Evolutionary conservation across 257 asterid genomes (phyloP).

Genomic region (Penstemon davidsonii): DNA sequence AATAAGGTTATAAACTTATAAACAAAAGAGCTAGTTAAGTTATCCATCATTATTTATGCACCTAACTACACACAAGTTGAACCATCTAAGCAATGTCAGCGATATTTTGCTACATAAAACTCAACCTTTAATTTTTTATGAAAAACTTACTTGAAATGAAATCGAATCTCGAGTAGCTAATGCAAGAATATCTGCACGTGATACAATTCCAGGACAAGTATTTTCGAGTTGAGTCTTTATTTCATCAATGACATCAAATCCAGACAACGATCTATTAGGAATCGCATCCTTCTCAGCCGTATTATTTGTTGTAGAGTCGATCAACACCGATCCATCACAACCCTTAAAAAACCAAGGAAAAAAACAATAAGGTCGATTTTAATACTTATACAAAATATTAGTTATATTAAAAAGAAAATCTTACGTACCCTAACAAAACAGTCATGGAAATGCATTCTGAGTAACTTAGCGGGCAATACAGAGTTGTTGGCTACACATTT

Average conservation of each 20-base stretch:
- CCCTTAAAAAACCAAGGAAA: constrained; percentile 33
- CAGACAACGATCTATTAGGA: constrained; percentile 43
- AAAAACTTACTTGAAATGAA: constrained; percentile 36
- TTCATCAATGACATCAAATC: constrained; percentile 46
- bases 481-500: constrained; percentile 32
- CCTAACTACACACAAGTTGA: too few relatives aligned
- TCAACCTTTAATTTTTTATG: not conserved
- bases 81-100: not conserved
- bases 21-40: too few relatives aligned
- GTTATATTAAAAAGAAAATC: not conserved
- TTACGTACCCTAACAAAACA: constrained; percentile 54
- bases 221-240: constrained; percentile 41
- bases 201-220: constrained; percentile 40
- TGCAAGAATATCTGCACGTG: constrained; percentile 58
- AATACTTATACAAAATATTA: not conserved
- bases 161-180: constrained; percentile 49
- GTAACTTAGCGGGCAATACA: constrained; percentile 45
- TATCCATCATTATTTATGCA: too few relatives aligned
- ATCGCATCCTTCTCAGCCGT: constrained; percentile 42
- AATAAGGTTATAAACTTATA: too few relatives aligned
- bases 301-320: constrained; percentile 34
- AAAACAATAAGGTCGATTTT: too few relatives aligned
- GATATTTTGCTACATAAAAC: not conserved
- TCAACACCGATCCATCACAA: constrained; percentile 50
- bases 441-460: constrained; percentile 56